Evolutionary conservation across 306 rosid species (phyloP), one percentile per base, ranked within the genome.

Genomic region (Sophora flavescens): DNA sequence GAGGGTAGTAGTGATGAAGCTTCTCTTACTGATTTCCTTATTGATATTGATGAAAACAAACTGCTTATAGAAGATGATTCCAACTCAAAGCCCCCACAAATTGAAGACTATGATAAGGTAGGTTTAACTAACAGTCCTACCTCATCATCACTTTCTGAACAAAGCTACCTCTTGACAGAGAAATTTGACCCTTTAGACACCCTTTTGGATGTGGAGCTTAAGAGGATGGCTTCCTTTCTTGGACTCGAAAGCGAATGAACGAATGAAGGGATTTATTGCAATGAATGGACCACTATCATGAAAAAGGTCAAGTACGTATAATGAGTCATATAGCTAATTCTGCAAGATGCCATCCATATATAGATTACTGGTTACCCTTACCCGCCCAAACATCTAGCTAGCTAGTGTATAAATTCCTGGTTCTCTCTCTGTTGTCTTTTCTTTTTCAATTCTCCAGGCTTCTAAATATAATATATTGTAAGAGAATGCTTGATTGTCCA

Each of bases 201-300:
- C 47, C 47, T 78, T 59, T 52, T 73, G 80, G 84, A 83, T 54
- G 81, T 68, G 70, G 86, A 83, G 64, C 81, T 83, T 16, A 69
- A 83, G 70, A 83, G 45, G 5, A 64, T 83, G 64, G 86, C 81
- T 47, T 78, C 83, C 11, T 83, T 83, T 83, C 81, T 83, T 62
- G 86, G 86, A 63, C 58, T 78, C 2, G 83, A 78, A 83, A 79
- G 68, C 74, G 77, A 66, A 47, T 35, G 32, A 30, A 30, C 32
- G 6, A n/a, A 35, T 82, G 71, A 53, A 76, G 26, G 9, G 15
- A 8, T 74, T 68, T 68, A 53, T 17, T 32, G 48, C 56, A 64
- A n/a, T 72, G 33, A 58, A 17, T 17, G 42, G 60, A 61, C 78
- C 58, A 30, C 38, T 12, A 32, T 38, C 3, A 36, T 50, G 53